A percentile compares a stretch with the other conserved stretches of the same genome.
Evolutionary conservation across 2,329 filamentous ascomycete genomes (phyloP).

Genomic region (Cordyceps cateniannulata): DNA sequence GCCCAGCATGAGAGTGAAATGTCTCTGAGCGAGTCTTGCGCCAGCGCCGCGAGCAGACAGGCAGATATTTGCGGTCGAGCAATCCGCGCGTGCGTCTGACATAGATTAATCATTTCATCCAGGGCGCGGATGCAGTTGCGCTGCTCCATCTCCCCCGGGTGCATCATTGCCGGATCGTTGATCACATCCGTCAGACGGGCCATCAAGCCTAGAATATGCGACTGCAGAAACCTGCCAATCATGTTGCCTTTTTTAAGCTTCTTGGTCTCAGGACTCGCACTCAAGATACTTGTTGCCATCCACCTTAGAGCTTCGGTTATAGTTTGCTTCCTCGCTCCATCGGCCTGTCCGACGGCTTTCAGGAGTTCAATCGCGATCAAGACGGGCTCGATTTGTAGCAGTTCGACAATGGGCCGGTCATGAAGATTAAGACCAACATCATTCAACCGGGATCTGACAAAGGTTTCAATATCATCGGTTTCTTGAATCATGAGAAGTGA

Average conservation of each 20-base stretch:
- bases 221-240: constrained; percentile 70
- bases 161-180: constrained; percentile 55
- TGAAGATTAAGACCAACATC: constrained; percentile 66
- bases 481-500: constrained; percentile 55
- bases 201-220: constrained; percentile 81
- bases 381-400: constrained; percentile 71
- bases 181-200: constrained; percentile 72
- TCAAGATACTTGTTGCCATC: constrained; percentile 37
- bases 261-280: constrained; percentile 34
- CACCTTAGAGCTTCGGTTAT: constrained; percentile 40
- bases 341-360: constrained; percentile 66
- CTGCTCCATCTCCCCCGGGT: constrained; percentile 59
- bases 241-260: constrained; percentile 47
- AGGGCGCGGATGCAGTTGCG: constrained; percentile 74
- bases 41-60: constrained; percentile 80
- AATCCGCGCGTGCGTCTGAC: constrained; percentile 64
- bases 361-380: constrained; percentile 74
- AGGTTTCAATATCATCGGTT: constrained; percentile 50
- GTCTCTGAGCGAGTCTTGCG: constrained; percentile 66
- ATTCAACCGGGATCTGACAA: constrained; percentile 61
- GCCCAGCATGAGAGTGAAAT: constrained; percentile 80
- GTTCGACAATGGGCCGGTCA: constrained; percentile 55
- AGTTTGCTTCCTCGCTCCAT: constrained; percentile 46
- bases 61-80: constrained; percentile 91
- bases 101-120: constrained; percentile 77